Conservation (phyloP, 2,329 filamentous ascomycete species). For the Scedosporium minutisporum region DNA sequence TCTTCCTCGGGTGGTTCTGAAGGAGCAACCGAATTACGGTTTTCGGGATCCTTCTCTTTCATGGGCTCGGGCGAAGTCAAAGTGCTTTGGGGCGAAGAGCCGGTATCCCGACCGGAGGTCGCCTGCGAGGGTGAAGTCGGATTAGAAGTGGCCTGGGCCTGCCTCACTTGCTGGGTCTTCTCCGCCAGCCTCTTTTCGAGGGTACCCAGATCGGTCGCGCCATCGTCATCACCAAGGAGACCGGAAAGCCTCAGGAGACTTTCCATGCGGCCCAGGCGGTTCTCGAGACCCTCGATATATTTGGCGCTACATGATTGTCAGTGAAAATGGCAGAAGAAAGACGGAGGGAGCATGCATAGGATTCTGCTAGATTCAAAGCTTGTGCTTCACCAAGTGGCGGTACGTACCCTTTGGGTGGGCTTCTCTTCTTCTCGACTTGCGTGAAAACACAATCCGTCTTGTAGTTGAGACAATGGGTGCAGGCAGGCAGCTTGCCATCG, state of each 20-base stretch:
- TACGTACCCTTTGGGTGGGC: constrained; percentile 84
- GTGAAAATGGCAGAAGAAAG: background rate
- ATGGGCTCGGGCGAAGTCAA: constrained; percentile 41
- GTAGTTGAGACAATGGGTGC: constrained; percentile 94
- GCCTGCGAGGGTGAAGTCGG: constrained; percentile 42
- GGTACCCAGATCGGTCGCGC: constrained; percentile 76
- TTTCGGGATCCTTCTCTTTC: constrained; percentile 27
- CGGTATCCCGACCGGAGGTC: constrained; percentile 31
- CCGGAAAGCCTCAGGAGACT: constrained; percentile 76
- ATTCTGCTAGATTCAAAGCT: too few species aligned
- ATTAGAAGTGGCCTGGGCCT: constrained; percentile 35
- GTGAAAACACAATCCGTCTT: constrained; percentile 97
- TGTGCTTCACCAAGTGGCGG: background rate
- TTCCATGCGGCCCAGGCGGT: constrained; percentile 92
- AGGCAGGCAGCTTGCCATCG: constrained; percentile 89
- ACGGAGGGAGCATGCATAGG: background rate
- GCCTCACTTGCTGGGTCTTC: constrained; percentile 42
- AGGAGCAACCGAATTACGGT: constrained; percentile 17
- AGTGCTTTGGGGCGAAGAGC: constrained; percentile 40
- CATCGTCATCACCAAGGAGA: constrained; percentile 75
- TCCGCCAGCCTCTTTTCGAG: constrained; percentile 67
- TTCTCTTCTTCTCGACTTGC: constrained; percentile 97
- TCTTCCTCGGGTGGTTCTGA: constrained; percentile 34
- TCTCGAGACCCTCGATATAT: constrained; percentile 95
- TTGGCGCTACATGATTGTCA: constrained; percentile 56